phyloP scores from a whole-genome alignment of 257 asterid genomes.

The Jaltomata sinuosa region DNA sequence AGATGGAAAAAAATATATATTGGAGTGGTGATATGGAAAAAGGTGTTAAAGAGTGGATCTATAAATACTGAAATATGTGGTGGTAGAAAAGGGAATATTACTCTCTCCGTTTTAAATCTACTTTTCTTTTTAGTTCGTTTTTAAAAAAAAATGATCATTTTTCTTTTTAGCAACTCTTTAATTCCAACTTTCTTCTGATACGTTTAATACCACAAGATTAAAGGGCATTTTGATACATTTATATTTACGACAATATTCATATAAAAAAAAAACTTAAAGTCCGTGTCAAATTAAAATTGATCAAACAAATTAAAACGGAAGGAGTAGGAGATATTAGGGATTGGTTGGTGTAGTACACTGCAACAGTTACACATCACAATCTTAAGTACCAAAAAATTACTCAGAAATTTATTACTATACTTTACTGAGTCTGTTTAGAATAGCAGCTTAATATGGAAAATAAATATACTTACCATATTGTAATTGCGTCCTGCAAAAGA shows the following conservation, averaged over 20 bases:
- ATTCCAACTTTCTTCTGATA: too few relatives aligned
- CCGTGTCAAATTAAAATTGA: too few relatives aligned
- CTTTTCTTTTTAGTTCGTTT: too few relatives aligned
- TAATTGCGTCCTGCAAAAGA: slow-evolving; percentile 7
- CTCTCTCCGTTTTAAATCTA: too few relatives aligned
- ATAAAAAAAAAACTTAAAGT: too few relatives aligned
- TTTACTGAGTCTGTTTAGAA: neutral
- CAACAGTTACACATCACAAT: slow-evolving; percentile 55
- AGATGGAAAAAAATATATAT: neutral
- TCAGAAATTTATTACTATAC: neutral
- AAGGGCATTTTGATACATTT: too few relatives aligned
- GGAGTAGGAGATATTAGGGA: slow-evolving; percentile 33
- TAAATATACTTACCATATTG: neutral
- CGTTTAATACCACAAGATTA: too few relatives aligned
- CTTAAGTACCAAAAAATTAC: slow-evolving; percentile 17
- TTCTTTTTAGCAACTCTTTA: too few relatives aligned
- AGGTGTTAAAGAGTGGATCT: neutral
- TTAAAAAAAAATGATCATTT: too few relatives aligned
- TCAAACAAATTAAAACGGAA: too few relatives aligned
- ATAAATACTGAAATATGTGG: slow-evolving; percentile 1
- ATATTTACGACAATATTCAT: too few relatives aligned
- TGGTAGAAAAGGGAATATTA: slow-evolving; percentile 10
- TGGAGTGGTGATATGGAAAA: neutral
- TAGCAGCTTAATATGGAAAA: slow-evolving; percentile 2
- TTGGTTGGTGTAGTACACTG: slow-evolving; percentile 2